phyloP scores from a whole-genome alignment of 2,329 filamentous ascomycete species.

The Cladosporium phlei region DNA sequence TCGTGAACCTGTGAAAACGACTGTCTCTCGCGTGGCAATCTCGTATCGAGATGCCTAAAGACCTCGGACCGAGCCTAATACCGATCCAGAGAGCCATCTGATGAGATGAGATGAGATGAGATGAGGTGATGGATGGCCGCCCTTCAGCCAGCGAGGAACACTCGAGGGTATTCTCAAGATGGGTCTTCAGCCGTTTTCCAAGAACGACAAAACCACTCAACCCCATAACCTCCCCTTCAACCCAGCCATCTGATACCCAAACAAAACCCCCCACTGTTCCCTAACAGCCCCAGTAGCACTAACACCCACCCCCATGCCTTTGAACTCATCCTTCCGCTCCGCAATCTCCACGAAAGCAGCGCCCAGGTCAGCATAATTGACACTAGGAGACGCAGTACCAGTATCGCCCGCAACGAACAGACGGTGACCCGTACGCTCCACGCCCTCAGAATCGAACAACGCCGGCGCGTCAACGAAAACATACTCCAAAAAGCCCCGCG shows the following conservation, averaged over 20 bases:
- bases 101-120: too few species aligned
- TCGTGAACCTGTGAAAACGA: too few species aligned
- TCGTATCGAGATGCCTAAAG: too few species aligned
- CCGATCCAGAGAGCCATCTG: too few species aligned
- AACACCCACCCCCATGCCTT: slow-evolving; percentile 16
- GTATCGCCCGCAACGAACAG: slow-evolving; percentile 13
- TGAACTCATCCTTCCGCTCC: slow-evolving; percentile 19
- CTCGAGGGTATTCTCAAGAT: too few species aligned
- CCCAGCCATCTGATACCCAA: slow-evolving; percentile 13
- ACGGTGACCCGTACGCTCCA: slow-evolving; percentile 16
- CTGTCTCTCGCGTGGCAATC: too few species aligned
- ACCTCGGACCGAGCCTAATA: too few species aligned
- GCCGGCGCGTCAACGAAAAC: slow-evolving; percentile 19
- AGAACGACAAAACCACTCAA: background rate
- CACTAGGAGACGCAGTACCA: background rate
- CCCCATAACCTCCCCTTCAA: slow-evolving; percentile 17
- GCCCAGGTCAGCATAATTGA: slow-evolving; percentile 24
- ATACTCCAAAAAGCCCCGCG: slow-evolving; percentile 14
- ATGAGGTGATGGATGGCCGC: too few species aligned
- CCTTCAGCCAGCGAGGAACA: too few species aligned
- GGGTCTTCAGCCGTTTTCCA: too few species aligned
- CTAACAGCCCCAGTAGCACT: slow-evolving; percentile 20
- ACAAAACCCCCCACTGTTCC: slow-evolving; percentile 16
- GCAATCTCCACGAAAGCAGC: slow-evolving; percentile 21
- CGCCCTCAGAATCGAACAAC: slow-evolving; percentile 16